Conservation (phyloP, 768 basidiomycete genomes). For the Serendipita vermifera region DNA sequence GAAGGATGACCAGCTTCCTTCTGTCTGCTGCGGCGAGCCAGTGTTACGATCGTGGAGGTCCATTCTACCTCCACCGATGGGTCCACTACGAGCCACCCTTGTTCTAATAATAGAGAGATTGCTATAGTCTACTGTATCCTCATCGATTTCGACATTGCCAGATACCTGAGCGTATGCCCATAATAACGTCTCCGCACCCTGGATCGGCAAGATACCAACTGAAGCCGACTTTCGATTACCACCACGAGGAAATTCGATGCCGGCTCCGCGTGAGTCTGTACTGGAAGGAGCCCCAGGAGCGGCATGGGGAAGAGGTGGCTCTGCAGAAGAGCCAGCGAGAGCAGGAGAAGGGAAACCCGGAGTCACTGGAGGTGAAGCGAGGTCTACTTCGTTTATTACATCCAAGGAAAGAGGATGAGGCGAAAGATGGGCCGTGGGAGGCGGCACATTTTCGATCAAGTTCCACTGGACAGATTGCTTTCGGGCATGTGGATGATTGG, state of each 20-base stretch:
- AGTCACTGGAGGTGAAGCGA: slow-evolving; percentile 30
- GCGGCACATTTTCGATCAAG: slow-evolving; percentile 19
- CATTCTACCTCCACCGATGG: slow-evolving; percentile 11
- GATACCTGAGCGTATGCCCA: slow-evolving; percentile 76
- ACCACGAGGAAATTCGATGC: neutral
- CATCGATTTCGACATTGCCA: slow-evolving; percentile 48
- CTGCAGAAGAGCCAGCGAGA: too few relatives aligned
- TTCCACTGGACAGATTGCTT: slow-evolving; percentile 43
- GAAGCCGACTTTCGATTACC: slow-evolving; percentile 7
- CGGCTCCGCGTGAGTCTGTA: neutral
- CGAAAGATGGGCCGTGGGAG: slow-evolving; percentile 14
- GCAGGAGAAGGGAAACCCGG: slow-evolving; percentile 32
- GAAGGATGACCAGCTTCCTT: neutral
- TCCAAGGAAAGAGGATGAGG: slow-evolving; percentile 30
- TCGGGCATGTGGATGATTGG: slow-evolving; percentile 59
- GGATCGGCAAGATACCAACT: slow-evolving; percentile 13
- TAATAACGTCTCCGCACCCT: slow-evolving; percentile 53
- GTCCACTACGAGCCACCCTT: slow-evolving; percentile 16
- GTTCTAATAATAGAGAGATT: slow-evolving; percentile 8
- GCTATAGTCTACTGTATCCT: slow-evolving; percentile 8
- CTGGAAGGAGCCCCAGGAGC: neutral
- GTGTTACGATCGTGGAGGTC: slow-evolving; percentile 14
- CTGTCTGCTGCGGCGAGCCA: neutral
- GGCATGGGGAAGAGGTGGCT: neutral
- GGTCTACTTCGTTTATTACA: slow-evolving; percentile 32